phyloP scores from a whole-genome alignment of 164 flowering plant species.

The Umbellularia californica region DNA sequence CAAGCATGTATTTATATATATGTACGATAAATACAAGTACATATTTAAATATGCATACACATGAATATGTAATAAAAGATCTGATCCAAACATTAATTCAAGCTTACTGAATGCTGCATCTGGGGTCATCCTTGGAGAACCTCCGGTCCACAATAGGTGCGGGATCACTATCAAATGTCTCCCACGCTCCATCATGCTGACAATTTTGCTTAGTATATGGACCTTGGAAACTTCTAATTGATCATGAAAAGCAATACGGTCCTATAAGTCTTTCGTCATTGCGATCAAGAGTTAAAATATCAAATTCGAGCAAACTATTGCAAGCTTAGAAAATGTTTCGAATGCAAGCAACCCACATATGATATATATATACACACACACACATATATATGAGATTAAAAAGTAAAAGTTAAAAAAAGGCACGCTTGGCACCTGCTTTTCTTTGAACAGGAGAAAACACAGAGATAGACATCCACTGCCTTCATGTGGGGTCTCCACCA shows the following conservation, averaged over 20 bases:
- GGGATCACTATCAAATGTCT: conserved; percentile 26
- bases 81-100: neutral
- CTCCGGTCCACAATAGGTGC: conserved; percentile 13
- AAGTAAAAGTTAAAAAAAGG: conserved; percentile 8
- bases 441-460: conserved; percentile 42
- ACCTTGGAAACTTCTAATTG: conserved; percentile 24
- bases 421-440: conserved; percentile 30
- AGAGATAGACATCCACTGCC: conserved; percentile 54
- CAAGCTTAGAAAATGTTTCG: conserved; percentile 19
- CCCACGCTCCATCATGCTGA: conserved; percentile 22
- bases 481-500: conserved; percentile 41
- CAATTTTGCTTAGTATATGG: conserved; percentile 22
- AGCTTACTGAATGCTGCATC: neutral
- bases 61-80: neutral
- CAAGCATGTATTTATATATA: neutral
- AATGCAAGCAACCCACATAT: conserved; percentile 30
- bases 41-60: neutral
- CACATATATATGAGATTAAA: neutral
- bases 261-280: conserved; percentile 10
- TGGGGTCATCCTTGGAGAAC: neutral
- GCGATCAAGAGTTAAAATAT: conserved; percentile 20
- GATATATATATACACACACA: neutral
- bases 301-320: neutral
- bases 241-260: conserved; percentile 18
- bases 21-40: neutral